Conservation (phyloP, 495 filamentous ascomycete species). For the Xylaria nigripes region DNA sequence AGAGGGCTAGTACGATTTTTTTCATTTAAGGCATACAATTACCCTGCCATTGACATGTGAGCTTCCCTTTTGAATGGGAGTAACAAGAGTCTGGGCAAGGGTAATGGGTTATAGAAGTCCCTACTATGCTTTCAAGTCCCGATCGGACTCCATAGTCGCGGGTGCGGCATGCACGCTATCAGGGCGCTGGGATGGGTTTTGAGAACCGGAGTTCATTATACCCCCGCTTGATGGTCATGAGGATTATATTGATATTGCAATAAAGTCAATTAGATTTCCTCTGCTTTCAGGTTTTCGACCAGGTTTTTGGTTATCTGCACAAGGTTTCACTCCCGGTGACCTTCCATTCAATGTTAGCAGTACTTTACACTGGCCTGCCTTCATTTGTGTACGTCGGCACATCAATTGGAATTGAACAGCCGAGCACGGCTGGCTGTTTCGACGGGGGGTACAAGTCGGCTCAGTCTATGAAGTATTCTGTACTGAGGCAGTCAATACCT, state of each 20-base stretch:
- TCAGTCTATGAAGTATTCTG: too few relatives aligned
- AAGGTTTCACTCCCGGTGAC: neutral
- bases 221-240: constrained; percentile 3
- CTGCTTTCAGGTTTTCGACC: neutral
- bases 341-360: too few relatives aligned
- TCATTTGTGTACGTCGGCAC: too few relatives aligned
- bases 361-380: too few relatives aligned
- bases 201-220: constrained; percentile 7
- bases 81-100: neutral
- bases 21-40: neutral
- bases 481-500: too few relatives aligned
- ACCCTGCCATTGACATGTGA: neutral
- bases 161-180: neutral
- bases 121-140: neutral
- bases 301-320: neutral
- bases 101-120: neutral
- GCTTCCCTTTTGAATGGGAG: neutral
- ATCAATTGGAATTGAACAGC: too few relatives aligned
- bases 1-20: neutral
- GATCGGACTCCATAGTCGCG: neutral
- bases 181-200: neutral
- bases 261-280: neutral
- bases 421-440: too few relatives aligned
- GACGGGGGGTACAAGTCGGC: too few relatives aligned
- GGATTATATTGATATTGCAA: constrained; percentile 1